phyloP scores from a whole-genome alignment of 805 yeast species.

The Yarrowia deformans region DNA sequence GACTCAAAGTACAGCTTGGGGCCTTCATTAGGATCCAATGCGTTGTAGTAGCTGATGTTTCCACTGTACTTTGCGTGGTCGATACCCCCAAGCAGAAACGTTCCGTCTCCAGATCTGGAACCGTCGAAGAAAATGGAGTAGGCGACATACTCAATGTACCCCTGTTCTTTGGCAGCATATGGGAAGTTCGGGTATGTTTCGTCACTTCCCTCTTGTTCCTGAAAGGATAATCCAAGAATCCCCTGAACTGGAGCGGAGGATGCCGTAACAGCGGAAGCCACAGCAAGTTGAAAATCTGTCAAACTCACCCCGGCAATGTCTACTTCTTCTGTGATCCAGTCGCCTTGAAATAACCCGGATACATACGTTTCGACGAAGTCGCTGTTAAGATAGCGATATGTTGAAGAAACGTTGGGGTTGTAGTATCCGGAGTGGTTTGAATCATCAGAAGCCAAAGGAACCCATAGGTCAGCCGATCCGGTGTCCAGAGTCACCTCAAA shows the following conservation, averaged over 20 bases:
- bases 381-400: background rate
- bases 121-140: background rate
- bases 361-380: background rate
- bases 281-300: background rate
- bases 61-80: slow-evolving; percentile 9
- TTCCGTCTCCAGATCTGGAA: background rate
- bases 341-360: background rate
- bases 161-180: slow-evolving; percentile 1
- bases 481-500: slow-evolving; percentile 12
- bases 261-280: background rate
- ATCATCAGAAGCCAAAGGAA: background rate
- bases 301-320: background rate
- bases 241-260: background rate
- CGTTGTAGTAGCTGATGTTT: background rate
- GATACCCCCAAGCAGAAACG: background rate
- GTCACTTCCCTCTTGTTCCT: background rate
- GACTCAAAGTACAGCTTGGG: background rate
- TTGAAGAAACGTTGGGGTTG: background rate
- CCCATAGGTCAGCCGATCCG: slow-evolving; percentile 6
- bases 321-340: background rate
- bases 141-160: background rate
- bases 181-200: background rate
- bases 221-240: background rate
- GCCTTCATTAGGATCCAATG: background rate
- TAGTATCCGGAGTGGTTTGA: background rate